Conservation (phyloP, 78 protist genomes). For the Dictyostelium firmibasis region DNA sequence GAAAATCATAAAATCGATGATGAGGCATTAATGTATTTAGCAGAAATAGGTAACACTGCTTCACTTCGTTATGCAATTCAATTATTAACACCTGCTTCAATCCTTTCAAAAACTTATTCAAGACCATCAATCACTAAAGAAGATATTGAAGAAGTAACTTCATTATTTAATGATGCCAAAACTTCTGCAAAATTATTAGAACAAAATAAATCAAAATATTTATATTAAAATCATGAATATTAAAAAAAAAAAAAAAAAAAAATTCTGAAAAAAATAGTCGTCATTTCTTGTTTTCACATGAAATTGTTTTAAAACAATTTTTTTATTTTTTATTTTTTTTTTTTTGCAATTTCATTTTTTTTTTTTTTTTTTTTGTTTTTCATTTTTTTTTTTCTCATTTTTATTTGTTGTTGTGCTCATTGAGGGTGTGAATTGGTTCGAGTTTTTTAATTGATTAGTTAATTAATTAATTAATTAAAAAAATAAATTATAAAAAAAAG, state of each 20-base stretch:
- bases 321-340: too few species aligned
- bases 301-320: background rate
- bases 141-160: slow-evolving; percentile 91
- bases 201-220: slow-evolving; percentile 74
- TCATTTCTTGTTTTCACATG: background rate
- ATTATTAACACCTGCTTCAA: slow-evolving; percentile 97
- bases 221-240: slow-evolving; percentile 4
- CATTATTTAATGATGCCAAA: slow-evolving; percentile 98
- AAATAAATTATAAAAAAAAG: background rate
- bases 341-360: too few species aligned
- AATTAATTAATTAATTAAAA: too few species aligned
- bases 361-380: too few species aligned
- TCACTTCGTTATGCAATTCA: slow-evolving; percentile 97
- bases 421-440: too few species aligned
- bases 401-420: too few species aligned
- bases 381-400: too few species aligned
- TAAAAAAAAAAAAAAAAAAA: background rate
- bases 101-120: slow-evolving; percentile 93
- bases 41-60: slow-evolving; percentile 86
- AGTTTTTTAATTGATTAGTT: too few species aligned
- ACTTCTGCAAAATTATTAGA: slow-evolving; percentile 94
- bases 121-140: slow-evolving; percentile 66
- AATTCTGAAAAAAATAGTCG: background rate
- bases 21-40: slow-evolving; percentile 88
- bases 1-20: slow-evolving; percentile 91